Percentiles rank a stretch among this genome's conserved stretches.
These are phyloP conservation scores for Hura crepitans DNA, from an alignment of 441 rosid genomes.

Conservation along the genomic window DNA sequence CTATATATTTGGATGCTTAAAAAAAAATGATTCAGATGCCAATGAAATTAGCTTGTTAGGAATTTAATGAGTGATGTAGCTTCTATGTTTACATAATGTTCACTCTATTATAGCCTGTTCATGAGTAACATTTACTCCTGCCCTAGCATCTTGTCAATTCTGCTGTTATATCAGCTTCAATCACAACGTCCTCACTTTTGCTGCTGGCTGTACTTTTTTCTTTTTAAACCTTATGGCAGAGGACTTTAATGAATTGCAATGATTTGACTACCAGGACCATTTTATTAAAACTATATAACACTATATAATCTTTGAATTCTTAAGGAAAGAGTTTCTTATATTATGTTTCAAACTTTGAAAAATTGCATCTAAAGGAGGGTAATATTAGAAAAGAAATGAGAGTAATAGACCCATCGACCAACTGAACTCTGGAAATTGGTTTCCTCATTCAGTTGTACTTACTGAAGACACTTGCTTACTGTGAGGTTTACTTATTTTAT, in stretches of 20 bases:
- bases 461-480: not conserved
- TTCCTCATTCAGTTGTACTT: not conserved
- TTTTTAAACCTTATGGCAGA: not conserved
- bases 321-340: not conserved
- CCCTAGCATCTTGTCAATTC: not conserved
- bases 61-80: not conserved
- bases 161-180: too few species aligned
- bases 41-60: not conserved
- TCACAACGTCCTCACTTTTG: not conserved
- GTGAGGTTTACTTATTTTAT: not conserved
- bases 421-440: not conserved
- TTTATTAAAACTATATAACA: not conserved
- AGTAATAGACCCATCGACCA: not conserved
- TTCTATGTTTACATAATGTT: not conserved
- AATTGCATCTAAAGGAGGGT: not conserved
- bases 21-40: not conserved
- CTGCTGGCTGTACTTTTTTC: not conserved
- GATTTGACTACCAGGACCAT: not conserved
- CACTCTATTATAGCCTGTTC: not conserved
- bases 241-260: not conserved
- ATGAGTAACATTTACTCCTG: not conserved
- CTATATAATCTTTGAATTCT: not conserved
- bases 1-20: not conserved
- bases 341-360: not conserved
- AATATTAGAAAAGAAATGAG: not conserved